Percentiles rank a stretch among this genome's conserved stretches.
phyloP scores from a whole-genome alignment of 2,329 filamentous ascomycete genomes.

The Endoconidiophora polonica region DNA sequence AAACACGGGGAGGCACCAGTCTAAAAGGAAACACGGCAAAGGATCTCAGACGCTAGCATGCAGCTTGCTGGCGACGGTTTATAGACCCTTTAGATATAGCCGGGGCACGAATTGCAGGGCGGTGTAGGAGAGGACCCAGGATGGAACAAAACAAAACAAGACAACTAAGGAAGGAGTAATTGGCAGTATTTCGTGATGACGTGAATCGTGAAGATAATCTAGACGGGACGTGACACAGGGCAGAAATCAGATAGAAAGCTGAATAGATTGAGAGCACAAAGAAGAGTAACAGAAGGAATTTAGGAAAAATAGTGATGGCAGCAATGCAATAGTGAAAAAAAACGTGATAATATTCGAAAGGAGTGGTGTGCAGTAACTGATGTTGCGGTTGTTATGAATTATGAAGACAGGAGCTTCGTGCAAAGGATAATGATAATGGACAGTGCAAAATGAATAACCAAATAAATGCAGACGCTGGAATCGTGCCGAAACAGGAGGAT shows the following conservation, averaged over 20 bases:
- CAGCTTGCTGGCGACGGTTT: background rate
- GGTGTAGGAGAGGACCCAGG: background rate
- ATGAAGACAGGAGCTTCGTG: no score
- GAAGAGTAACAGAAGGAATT: background rate
- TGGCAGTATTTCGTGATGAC: background rate
- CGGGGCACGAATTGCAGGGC: no score
- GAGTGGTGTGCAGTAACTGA: no score
- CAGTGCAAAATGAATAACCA: no score
- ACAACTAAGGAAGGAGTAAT: background rate
- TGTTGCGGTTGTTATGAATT: no score
- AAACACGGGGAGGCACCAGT: background rate
- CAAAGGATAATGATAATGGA: no score
- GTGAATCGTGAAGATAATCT: constrained; percentile 2
- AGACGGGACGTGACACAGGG: background rate
- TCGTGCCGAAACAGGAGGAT: no score
- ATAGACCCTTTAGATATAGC: no score
- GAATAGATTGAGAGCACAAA: background rate
- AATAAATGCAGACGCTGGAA: no score
- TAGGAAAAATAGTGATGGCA: background rate
- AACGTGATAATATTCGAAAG: no score
- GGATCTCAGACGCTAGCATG: background rate
- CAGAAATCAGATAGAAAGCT: background rate
- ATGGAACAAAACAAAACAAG: background rate
- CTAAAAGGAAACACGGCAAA: background rate
- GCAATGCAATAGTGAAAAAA: no score